These are phyloP conservation scores for Cyclotella atomus DNA, from an alignment of 108 stramenopile genomes.

Conservation along the genomic window DNA sequence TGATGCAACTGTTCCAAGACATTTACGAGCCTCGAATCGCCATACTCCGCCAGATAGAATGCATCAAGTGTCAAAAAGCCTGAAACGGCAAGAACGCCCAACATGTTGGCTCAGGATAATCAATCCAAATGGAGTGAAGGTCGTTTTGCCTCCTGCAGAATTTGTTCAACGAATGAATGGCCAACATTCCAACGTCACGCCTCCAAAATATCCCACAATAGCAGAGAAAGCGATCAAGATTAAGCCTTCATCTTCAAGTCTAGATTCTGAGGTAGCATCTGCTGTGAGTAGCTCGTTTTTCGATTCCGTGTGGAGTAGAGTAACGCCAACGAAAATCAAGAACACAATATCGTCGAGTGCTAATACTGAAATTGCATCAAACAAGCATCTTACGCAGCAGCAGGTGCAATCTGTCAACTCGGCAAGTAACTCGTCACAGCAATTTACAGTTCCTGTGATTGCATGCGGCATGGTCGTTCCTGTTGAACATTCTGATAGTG, in stretches of 20 bases:
- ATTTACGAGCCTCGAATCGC: neutral
- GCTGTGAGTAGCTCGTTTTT: constrained; percentile 39
- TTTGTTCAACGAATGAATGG: constrained; percentile 13
- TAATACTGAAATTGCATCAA: neutral
- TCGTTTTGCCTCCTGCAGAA: constrained; percentile 63
- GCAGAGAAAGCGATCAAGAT: constrained; percentile 6
- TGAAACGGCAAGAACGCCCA: constrained; percentile 28
- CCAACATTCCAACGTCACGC: constrained; percentile 5
- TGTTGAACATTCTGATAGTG: constrained; percentile 56
- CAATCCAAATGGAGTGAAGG: constrained; percentile 58
- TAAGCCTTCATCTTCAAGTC: constrained; percentile 21
- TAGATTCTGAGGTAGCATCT: constrained; percentile 39
- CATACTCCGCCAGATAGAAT: constrained; percentile 10
- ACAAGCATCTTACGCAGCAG: neutral
- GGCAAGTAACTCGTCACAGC: too few species aligned
- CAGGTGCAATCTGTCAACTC: too few species aligned
- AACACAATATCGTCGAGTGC: constrained; percentile 2
- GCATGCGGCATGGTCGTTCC: too few species aligned
- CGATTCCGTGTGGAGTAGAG: constrained; percentile 49
- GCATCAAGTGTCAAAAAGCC: neutral
- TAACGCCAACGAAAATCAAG: constrained; percentile 45
- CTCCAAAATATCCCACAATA: constrained; percentile 10
- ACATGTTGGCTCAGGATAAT: constrained; percentile 68
- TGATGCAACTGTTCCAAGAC: constrained; percentile 55
- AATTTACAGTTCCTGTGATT: too few species aligned